Conservation (phyloP, 495 filamentous ascomycete genomes). For the Penicillium cataractarum region DNA sequence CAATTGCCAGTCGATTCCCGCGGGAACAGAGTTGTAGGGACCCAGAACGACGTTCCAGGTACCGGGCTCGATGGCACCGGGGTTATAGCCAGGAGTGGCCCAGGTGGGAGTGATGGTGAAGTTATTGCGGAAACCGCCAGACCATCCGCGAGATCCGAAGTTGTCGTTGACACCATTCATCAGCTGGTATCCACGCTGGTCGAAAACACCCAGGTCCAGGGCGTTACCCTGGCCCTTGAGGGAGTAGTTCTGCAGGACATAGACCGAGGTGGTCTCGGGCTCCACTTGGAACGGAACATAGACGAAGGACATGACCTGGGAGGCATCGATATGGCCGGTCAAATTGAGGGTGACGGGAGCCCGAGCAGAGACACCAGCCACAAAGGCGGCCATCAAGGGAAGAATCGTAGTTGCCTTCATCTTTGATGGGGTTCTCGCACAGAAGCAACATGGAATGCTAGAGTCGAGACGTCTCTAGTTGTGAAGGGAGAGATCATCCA, state of each 20-base stretch:
- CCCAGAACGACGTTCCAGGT: constrained; percentile 8
- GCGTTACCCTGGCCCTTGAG: constrained; percentile 4
- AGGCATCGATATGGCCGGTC: constrained; percentile 6
- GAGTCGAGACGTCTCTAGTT: not conserved
- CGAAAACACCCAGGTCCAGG: constrained; percentile 7
- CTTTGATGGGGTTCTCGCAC: not conserved
- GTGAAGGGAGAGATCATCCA: not conserved
- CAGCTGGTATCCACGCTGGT: constrained; percentile 1
- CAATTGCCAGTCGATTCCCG: constrained; percentile 7
- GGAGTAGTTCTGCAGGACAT: constrained; percentile 7
- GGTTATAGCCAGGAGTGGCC: constrained; percentile 11
- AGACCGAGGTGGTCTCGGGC: constrained; percentile 1
- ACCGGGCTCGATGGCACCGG: constrained; percentile 7
- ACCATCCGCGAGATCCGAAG: not conserved
- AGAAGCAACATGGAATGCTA: not conserved
- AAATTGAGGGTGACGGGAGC: constrained; percentile 2
- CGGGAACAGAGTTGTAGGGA: not conserved
- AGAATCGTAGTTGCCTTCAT: not conserved
- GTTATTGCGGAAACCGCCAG: constrained; percentile 11
- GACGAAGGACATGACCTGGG: constrained; percentile 7
- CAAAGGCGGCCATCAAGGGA: constrained; percentile 4
- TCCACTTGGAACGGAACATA: constrained; percentile 7
- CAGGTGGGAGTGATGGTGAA: constrained; percentile 10
- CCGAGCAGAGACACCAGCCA: not conserved
- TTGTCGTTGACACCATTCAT: not conserved